phyloP scores from a whole-genome alignment of 345 rosid species.

The Rhizophora mangle region DNA sequence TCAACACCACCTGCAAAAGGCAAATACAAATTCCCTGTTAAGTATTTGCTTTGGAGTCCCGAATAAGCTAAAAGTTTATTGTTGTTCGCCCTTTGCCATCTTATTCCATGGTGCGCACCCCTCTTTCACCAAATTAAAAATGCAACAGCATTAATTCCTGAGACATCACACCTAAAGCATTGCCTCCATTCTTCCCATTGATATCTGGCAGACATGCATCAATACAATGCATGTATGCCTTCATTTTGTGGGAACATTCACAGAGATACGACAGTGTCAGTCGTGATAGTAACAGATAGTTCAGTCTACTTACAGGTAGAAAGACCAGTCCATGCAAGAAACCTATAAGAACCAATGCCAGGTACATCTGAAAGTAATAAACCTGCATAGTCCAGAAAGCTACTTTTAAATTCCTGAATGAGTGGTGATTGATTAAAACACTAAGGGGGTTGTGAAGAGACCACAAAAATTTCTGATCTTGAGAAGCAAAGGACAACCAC shows the following conservation, averaged over 20 bases:
- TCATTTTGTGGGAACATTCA: too few species aligned
- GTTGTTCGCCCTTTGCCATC: conserved; percentile 13
- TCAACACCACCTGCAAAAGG: background rate
- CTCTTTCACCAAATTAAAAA: too few species aligned
- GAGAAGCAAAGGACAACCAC: conserved; percentile 84
- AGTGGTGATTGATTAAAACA: conserved; percentile 4
- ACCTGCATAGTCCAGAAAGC: conserved; percentile 49
- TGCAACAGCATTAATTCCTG: too few species aligned
- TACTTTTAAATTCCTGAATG: background rate
- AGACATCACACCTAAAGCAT: too few species aligned
- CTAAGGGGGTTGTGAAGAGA: conserved; percentile 25
- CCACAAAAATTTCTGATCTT: conserved; percentile 92
- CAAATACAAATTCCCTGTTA: background rate
- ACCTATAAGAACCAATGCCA: conserved; percentile 79
- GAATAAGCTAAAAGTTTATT: too few species aligned
- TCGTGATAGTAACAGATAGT: background rate
- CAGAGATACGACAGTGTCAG: background rate
- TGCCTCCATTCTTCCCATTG: too few species aligned
- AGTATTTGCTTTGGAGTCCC: too few species aligned
- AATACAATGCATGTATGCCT: too few species aligned
- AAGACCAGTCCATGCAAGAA: conserved; percentile 92
- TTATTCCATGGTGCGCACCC: conserved; percentile 21
- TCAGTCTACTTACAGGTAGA: conserved; percentile 64
- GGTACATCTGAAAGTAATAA: conserved; percentile 92
- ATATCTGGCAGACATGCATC: too few species aligned